Base-by-base conservation (phyloP, 768 basidiomycete genomes). In the Boletus sp. region DNA sequence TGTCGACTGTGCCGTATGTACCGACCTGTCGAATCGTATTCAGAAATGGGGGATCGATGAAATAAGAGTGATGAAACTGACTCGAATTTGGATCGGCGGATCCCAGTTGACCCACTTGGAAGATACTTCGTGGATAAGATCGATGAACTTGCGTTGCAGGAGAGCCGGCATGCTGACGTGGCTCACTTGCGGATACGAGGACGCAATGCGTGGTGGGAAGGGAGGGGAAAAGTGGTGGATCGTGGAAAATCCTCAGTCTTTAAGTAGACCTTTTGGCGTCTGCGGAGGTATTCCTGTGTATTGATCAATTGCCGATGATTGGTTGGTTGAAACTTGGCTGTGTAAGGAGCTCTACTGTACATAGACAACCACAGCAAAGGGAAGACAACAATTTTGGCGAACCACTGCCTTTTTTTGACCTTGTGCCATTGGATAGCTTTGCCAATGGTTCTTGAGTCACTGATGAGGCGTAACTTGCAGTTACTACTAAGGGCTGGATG, bases 101-200 rank as follows among this genome's bases (percentile, higher is more conserved):
- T 75, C 70, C 73, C 74, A 74, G 40, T 67, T 75, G 25, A 71
- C 70, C 69, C 68, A 74, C 55, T 74, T 74, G 21, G 66, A 70
- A 13, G 71, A 70, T 4, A 46, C 50, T 3, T 39, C 21, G 9
- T 43, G 61, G 34, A 75, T 70, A n/a, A 75, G 68, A 40, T 74
- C 73, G 33, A 73, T 64, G 57, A 62, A 74, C 53, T 74, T 75
- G 52, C 73, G 65, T 40, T 57, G 65, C 27, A 61, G 1, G 21
- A 43, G 49, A 34, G 54, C 0, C 0, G 51, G n/a, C 59, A 67
- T 65, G 21, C 13, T 21, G 21, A 33, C 1, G 21, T 23, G 6
- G 21, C 14, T 30, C 11, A 6, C 5, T 34, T n/a, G 19, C 10
- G 6, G 14, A 17, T 33, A 33, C 17, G 21, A 54, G 19, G 7